Percentiles rank a stretch among this genome's conserved stretches.
Evolutionary conservation across 78 protist species (phyloP).

Genomic region (Planoprotostelium fungivorum): DNA sequence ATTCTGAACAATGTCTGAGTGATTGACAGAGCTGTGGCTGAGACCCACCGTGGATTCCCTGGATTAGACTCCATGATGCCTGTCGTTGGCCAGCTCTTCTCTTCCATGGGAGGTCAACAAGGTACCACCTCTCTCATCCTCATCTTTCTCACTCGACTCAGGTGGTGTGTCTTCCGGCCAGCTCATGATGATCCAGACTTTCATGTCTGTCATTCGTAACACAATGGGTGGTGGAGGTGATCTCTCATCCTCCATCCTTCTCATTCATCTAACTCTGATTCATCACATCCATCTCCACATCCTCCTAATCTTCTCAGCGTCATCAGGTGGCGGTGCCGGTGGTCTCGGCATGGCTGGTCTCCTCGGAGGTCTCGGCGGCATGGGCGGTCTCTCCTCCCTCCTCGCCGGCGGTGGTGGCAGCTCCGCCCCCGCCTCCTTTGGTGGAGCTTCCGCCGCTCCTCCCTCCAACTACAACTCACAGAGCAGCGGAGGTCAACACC

Average conservation of each 20-base stretch:
- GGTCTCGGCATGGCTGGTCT: not conserved
- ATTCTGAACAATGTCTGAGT: not conserved
- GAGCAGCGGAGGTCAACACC: no score
- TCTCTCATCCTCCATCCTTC: not conserved
- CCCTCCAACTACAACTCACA: no score
- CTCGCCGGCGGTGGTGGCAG: not conserved
- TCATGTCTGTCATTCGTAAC: not conserved
- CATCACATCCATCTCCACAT: no score
- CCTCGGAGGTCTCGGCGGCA: not conserved
- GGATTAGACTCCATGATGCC: not conserved
- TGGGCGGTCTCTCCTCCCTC: not conserved
- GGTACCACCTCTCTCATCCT: not conserved
- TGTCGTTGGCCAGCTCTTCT: not conserved
- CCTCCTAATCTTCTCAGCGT: no score
- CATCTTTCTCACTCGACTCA: not conserved
- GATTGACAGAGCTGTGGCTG: not conserved
- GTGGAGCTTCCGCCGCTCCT: not conserved
- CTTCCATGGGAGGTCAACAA: not conserved
- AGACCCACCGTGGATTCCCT: not conserved
- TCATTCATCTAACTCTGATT: no score
- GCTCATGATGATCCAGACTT: not conserved
- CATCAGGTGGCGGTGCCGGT: not conserved
- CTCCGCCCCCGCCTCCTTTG: not conserved
- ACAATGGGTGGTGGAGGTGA: not conserved
- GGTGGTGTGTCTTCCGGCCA: not conserved